Evolutionary conservation across 2,329 filamentous ascomycete species (phyloP).

Genomic region (Aspergillus sp.): DNA sequence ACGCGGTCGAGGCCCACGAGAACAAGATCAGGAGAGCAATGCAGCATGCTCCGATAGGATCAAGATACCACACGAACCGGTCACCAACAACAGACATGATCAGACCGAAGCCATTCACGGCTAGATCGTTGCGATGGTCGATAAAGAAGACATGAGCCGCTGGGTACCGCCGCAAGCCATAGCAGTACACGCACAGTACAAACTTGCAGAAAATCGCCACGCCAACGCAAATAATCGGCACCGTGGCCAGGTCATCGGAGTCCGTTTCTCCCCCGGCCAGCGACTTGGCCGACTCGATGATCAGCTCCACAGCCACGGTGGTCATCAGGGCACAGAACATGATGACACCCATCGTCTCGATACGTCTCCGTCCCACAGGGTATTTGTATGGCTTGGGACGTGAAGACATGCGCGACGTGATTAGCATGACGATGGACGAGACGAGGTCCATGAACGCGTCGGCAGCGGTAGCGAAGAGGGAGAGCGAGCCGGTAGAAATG

Average conservation of each 20-base stretch:
- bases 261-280: background rate
- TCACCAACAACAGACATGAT: constrained; percentile 1
- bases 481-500: background rate
- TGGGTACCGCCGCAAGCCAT: background rate
- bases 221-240: background rate
- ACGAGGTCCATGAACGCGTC: constrained; percentile 3
- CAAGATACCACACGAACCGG: constrained; percentile 1
- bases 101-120: constrained; percentile 1
- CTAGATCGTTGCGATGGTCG: constrained; percentile 2
- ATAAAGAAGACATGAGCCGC: constrained; percentile 3
- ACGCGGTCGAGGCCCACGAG: constrained; percentile 1
- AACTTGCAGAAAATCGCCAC: constrained; percentile 3
- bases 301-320: background rate
- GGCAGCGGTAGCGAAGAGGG: background rate
- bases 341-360: constrained; percentile 2
- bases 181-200: background rate
- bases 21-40: background rate
- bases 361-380: background rate
- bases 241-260: background rate
- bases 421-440: constrained; percentile 1
- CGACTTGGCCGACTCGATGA: constrained; percentile 5
- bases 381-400: constrained; percentile 2
- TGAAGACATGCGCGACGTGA: background rate
- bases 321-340: constrained; percentile 5
- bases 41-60: background rate